Conservation (phyloP, 306 rosid species). For the Cicer chorassanicum region DNA sequence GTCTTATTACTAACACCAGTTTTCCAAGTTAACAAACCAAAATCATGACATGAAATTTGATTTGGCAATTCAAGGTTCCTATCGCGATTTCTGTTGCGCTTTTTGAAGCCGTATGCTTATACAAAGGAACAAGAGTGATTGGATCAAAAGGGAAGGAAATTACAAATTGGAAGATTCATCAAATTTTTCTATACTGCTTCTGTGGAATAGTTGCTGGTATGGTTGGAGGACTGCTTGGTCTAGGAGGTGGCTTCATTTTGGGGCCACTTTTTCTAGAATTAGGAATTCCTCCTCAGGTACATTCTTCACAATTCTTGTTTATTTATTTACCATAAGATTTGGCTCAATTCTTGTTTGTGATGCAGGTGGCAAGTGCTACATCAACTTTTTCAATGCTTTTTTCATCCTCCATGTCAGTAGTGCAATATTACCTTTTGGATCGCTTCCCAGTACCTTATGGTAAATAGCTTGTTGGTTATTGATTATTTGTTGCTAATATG, state of each 20-base stretch:
- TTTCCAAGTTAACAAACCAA: background rate
- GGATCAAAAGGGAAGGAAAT: slow-evolving; percentile 74
- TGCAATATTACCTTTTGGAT: slow-evolving; percentile 68
- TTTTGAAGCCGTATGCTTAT: slow-evolving; percentile 64
- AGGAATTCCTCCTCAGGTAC: slow-evolving; percentile 59
- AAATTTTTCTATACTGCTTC: slow-evolving; percentile 59
- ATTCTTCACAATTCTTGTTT: background rate
- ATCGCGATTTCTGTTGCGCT: slow-evolving; percentile 66
- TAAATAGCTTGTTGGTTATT: slow-evolving; percentile 35
- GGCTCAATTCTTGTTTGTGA: background rate
- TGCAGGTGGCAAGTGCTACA: slow-evolving; percentile 84
- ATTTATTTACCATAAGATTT: background rate
- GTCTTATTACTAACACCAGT: background rate
- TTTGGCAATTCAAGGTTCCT: slow-evolving; percentile 56
- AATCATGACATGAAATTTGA: background rate
- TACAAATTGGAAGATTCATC: slow-evolving; percentile 71
- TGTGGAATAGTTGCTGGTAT: slow-evolving; percentile 76
- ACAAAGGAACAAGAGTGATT: slow-evolving; percentile 68
- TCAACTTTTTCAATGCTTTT: slow-evolving; percentile 77
- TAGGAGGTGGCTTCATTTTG: slow-evolving; percentile 42
- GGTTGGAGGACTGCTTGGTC: slow-evolving; percentile 32
- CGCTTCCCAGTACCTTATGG: slow-evolving; percentile 84
- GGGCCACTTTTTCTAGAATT: slow-evolving; percentile 28
- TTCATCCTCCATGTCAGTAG: slow-evolving; percentile 84
- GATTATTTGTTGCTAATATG: background rate